A percentile compares a stretch with the other conserved stretches of the same genome.
phyloP scores from a whole-genome alignment of 208 protist species.

The Leptomonas seymouri region DNA sequence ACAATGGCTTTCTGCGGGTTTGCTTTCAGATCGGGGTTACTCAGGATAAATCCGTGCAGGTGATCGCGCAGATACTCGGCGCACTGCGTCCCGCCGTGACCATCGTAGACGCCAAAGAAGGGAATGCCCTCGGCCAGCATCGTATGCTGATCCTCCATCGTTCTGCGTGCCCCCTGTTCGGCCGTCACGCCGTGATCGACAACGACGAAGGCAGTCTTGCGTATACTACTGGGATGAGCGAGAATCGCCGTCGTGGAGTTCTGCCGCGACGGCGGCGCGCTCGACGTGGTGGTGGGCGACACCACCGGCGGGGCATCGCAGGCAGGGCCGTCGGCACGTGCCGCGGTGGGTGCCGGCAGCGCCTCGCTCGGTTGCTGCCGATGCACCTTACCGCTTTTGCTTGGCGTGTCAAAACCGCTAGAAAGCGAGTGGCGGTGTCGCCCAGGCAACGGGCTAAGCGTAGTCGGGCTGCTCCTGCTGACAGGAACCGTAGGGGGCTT shows the following conservation, averaged over 20 bases:
- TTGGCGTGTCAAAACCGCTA: not conserved
- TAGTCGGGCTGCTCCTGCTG: constrained; percentile 24
- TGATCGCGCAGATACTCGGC: constrained; percentile 85
- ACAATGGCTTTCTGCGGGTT: constrained; percentile 75
- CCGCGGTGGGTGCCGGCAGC: not conserved
- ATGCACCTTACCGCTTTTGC: not conserved
- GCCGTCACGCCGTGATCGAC: constrained; percentile 82
- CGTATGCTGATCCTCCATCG: constrained; percentile 91
- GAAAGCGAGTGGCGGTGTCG: constrained; percentile 20
- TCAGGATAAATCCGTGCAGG: constrained; percentile 74
- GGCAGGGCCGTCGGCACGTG: not conserved
- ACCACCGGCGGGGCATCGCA: constrained; percentile 1
- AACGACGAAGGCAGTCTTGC: constrained; percentile 57
- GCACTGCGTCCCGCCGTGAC: constrained; percentile 86
- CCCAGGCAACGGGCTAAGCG: constrained; percentile 17
- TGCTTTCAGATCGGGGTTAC: constrained; percentile 57
- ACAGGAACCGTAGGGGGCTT: constrained; percentile 30
- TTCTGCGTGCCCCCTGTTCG: constrained; percentile 81
- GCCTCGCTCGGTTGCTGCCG: too few species aligned
- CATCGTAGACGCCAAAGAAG: constrained; percentile 92
- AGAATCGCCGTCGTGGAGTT: constrained; percentile 22
- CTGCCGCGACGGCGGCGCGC: constrained; percentile 13
- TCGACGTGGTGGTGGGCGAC: constrained; percentile 17
- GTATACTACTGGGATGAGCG: constrained; percentile 33
- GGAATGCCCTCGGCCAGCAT: constrained; percentile 83